Evolutionary conservation across 345 rosid genomes (phyloP).

Genomic region (Raphanus sativus): DNA sequence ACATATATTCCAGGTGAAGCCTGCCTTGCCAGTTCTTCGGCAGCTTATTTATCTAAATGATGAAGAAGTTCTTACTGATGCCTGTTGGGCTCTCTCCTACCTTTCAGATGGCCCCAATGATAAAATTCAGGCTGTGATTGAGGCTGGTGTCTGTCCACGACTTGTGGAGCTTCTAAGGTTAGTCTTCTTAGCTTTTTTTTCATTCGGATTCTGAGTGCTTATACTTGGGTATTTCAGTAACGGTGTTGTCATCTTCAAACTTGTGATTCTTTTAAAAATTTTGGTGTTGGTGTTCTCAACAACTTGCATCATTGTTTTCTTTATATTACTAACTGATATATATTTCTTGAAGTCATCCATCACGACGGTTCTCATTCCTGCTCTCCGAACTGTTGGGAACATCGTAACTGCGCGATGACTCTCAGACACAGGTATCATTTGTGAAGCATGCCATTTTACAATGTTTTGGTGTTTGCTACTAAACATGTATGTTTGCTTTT

Average conservation of each 20-base stretch:
- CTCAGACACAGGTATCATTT: conserved; percentile 74
- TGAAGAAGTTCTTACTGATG: conserved; percentile 90
- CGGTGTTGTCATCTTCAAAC: too few species aligned
- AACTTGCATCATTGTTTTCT: not conserved
- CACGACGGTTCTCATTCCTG: conserved; percentile 78
- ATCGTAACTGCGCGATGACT: conserved; percentile 84
- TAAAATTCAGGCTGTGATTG: conserved; percentile 83
- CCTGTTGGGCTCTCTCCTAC: conserved; percentile 74
- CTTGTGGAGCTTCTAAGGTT: conserved; percentile 82
- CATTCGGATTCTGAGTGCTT: not conserved
- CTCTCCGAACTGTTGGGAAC: conserved; percentile 79
- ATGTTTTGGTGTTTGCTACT: conserved; percentile 16
- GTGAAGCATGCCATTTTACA: not conserved
- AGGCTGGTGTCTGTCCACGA: conserved; percentile 75
- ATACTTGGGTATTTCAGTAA: not conserved
- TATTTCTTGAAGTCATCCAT: conserved; percentile 60
- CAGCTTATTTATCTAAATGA: conserved; percentile 69
- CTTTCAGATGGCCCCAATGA: conserved; percentile 80
- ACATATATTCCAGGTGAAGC: conserved; percentile 62
- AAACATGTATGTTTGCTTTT: conserved; percentile 14
- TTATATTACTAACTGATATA: conserved; percentile 32
- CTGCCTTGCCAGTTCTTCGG: conserved; percentile 73
- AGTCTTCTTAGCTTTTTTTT: conserved; percentile 26
- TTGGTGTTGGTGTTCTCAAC: conserved; percentile 13
- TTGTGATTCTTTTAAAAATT: not conserved